Conservation (phyloP, 805 yeast genomes). For the Saturnispora kantuleensis region DNA sequence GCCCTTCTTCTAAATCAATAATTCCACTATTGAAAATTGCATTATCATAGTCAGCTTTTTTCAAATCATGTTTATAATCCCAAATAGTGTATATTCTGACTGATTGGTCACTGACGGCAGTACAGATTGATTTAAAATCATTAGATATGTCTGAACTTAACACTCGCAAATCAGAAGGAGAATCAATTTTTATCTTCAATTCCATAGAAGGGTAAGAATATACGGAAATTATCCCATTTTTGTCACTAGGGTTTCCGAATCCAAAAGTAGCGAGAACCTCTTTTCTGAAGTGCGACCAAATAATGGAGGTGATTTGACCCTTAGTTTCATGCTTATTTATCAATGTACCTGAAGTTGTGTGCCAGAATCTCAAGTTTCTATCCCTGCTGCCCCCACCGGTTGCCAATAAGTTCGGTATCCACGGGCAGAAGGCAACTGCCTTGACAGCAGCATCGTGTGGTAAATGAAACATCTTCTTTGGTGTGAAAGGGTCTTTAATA, state of each 20-base stretch:
- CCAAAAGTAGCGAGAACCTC: slow-evolving; percentile 80
- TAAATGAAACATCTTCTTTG: slow-evolving; percentile 38
- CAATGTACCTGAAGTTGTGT: slow-evolving; percentile 66
- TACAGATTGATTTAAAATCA: slow-evolving; percentile 50
- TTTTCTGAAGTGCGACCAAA: slow-evolving; percentile 58
- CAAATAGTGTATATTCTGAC: slow-evolving; percentile 68
- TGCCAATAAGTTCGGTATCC: slow-evolving; percentile 71
- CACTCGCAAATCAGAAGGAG: slow-evolving; percentile 45
- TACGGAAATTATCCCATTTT: slow-evolving; percentile 44
- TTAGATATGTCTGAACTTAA: slow-evolving; percentile 62
- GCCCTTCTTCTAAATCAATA: slow-evolving; percentile 51
- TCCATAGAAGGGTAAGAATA: slow-evolving; percentile 61
- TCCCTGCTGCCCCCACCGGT: slow-evolving; percentile 91
- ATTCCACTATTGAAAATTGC: slow-evolving; percentile 48
- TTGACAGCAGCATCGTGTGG: slow-evolving; percentile 82
- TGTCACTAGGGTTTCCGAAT: slow-evolving; percentile 42
- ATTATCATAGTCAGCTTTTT: slow-evolving; percentile 20
- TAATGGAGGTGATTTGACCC: slow-evolving; percentile 70
- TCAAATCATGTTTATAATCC: slow-evolving; percentile 36
- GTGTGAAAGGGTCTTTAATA: slow-evolving; percentile 31
- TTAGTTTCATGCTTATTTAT: slow-evolving; percentile 45
- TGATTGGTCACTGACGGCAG: slow-evolving; percentile 72
- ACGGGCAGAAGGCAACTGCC: slow-evolving; percentile 85
- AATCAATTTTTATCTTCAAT: slow-evolving; percentile 37
- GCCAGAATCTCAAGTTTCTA: slow-evolving; percentile 78